Base-by-base conservation (phyloP, 441 rosid species). In the Erodium moschatum region DNA sequence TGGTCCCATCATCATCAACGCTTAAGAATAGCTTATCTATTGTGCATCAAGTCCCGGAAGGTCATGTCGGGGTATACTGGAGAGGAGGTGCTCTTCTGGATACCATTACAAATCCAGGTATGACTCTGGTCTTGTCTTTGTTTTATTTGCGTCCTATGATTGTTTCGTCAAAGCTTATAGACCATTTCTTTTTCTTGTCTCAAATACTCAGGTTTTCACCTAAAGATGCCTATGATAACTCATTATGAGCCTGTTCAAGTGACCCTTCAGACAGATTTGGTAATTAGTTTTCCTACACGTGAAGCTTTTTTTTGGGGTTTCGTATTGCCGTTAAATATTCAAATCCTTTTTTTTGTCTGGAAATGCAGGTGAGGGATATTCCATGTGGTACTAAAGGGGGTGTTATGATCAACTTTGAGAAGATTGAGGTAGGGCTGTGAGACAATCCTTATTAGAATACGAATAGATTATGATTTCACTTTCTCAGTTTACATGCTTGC, bases 311-410 rank as follows among this genome's bases (percentile, higher is more conserved):
- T 29, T 1, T 64, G 58, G 18, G 60, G 75, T 19, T 73, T 72
- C 68, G 63, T 13, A 62, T 58, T 48, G 27, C 46, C 6, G 40
- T 62, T 31, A 33, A 10, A 63, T 71, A 52, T 18, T 70, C 58
- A 44, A 63, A 54, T 54, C 20, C n/a, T n/a, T 29, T 64, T 46
- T 54, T 21, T 6, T 56, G 24, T 64, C 46, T 72, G 0, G 15
- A 70, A 71, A n/a, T 73, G 75, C 76, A 88, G 96, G 98, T 92
- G 68, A 92, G 82, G 77, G 90, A 90, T 73, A 92, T 92, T 78
- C 98, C 98, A 5, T 92, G 98, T 72, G 96, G 98, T 64, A 92
- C 98, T n/a, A 92, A 92, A 83, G 97, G 98, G 65, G 98, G 96
- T 74, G 96, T 92, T 11, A 83, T 92, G 97, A 90, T 90, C 73